Percentiles rank a stretch among this genome's conserved stretches.
Evolutionary conservation across 257 asterid species (phyloP).

Genomic region (Solanum etuberosum): DNA sequence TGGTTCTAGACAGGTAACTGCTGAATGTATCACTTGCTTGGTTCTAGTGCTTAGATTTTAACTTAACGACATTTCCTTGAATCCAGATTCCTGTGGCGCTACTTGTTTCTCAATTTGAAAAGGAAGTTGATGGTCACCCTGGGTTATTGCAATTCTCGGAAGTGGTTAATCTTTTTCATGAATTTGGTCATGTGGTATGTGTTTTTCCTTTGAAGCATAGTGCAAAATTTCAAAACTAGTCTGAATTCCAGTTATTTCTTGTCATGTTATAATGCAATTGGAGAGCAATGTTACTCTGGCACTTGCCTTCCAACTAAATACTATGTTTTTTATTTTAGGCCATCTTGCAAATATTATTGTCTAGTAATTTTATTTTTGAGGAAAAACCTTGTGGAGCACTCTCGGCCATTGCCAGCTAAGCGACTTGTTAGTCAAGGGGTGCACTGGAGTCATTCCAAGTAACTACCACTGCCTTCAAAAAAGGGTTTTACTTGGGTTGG

Average conservation of each 20-base stretch:
- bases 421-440: background rate
- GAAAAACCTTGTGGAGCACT: background rate
- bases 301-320: background rate
- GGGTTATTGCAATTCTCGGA: slow-evolving; percentile 78
- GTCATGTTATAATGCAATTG: background rate
- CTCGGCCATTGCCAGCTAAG: background rate
- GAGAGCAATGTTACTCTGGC: background rate
- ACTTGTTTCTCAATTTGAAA: slow-evolving; percentile 71
- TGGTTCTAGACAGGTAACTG: slow-evolving; percentile 51
- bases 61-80: slow-evolving; percentile 5
- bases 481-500: background rate
- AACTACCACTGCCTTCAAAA: background rate
- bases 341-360: background rate
- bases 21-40: background rate
- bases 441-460: background rate
- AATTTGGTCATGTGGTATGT: slow-evolving; percentile 96
- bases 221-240: background rate
- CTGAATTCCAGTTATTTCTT: background rate
- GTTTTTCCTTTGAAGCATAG: background rate
- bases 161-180: slow-evolving; percentile 82
- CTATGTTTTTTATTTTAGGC: background rate
- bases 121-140: slow-evolving; percentile 54
- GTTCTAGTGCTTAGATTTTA: background rate
- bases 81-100: slow-evolving; percentile 78
- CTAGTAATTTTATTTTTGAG: background rate